A percentile compares a stretch with the other conserved stretches of the same genome.
Evolutionary conservation across 768 basidiomycete species (phyloP).

Genomic region (Cubamyces lactineus): DNA sequence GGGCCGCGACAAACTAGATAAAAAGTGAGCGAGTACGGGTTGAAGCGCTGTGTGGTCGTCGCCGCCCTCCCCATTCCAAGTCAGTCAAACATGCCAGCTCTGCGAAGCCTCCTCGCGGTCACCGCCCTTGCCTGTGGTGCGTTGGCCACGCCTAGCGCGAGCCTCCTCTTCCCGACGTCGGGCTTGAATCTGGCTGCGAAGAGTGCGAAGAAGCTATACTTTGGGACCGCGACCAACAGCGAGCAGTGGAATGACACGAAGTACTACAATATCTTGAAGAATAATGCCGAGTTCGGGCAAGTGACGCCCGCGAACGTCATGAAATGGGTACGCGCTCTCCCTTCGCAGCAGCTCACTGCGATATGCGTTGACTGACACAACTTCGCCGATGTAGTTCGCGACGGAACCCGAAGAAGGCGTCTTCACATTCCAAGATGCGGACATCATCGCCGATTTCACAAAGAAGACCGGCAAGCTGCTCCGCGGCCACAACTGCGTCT

Average conservation of each 20-base stretch:
- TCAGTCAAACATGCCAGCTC: constrained; percentile 3
- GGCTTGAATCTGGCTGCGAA: constrained; percentile 41
- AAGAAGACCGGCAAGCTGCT: constrained; percentile 49
- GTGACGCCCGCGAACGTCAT: constrained; percentile 49
- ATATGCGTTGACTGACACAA: too few relatives aligned
- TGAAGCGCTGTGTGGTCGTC: neutral
- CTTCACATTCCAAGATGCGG: constrained; percentile 52
- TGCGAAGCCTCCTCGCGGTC: neutral
- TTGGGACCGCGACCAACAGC: constrained; percentile 52
- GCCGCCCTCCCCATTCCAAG: neutral
- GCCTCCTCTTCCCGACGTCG: neutral
- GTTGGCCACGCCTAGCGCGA: neutral
- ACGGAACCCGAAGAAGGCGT: constrained; percentile 52
- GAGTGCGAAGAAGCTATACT: constrained; percentile 47
- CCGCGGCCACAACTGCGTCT: constrained; percentile 47
- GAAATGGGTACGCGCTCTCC: constrained; percentile 42
- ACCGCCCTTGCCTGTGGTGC: neutral
- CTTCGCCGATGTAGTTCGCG: constrained; percentile 42
- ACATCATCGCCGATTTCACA: constrained; percentile 48
- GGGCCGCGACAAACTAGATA: neutral
- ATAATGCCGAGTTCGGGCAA: constrained; percentile 45
- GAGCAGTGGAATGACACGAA: constrained; percentile 44
- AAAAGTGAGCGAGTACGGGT: neutral
- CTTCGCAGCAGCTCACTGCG: neutral
- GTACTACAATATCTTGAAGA: constrained; percentile 42